A percentile compares a stretch with the other conserved stretches of the same genome.
Evolutionary conservation across 163 green algal species (phyloP).

Genomic region (Coccomyxa subellipsoidea): DNA sequence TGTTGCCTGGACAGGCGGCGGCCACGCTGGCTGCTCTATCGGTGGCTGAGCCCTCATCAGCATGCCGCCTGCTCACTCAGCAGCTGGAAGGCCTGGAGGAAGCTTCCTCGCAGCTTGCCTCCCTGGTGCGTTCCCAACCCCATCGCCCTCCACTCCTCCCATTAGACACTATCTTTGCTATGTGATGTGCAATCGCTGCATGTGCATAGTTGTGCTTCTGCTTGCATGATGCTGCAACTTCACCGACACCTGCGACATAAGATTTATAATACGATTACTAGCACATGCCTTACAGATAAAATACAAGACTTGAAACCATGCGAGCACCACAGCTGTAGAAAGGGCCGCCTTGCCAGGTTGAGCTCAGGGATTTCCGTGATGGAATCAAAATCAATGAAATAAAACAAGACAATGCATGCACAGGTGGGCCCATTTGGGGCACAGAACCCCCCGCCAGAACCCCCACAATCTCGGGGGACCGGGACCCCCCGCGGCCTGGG

Average conservation of each 20-base stretch:
- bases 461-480: not conserved
- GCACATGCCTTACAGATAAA: too few relatives aligned
- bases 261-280: too few relatives aligned
- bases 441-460: not conserved
- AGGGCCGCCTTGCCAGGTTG: too few relatives aligned
- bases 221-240: too few relatives aligned
- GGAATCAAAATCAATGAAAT: not conserved
- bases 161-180: too few relatives aligned
- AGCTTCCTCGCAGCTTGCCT: slow-evolving; percentile 18
- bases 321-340: too few relatives aligned
- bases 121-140: slow-evolving; percentile 9
- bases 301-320: too few relatives aligned
- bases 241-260: too few relatives aligned
- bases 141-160: not conserved
- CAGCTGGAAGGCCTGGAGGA: slow-evolving; percentile 42
- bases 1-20: slow-evolving; percentile 60
- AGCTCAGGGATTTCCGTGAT: too few relatives aligned
- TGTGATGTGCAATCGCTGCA: too few relatives aligned
- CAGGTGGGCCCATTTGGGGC: not conserved
- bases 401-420: not conserved
- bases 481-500: slow-evolving; percentile 35
- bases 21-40: slow-evolving; percentile 66
- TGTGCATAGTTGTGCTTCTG: too few relatives aligned
- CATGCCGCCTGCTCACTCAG: slow-evolving; percentile 50
- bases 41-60: slow-evolving; percentile 55